Base-by-base conservation (phyloP, 192 early-diverging fungal species). In the Coemansia furcata region DNA sequence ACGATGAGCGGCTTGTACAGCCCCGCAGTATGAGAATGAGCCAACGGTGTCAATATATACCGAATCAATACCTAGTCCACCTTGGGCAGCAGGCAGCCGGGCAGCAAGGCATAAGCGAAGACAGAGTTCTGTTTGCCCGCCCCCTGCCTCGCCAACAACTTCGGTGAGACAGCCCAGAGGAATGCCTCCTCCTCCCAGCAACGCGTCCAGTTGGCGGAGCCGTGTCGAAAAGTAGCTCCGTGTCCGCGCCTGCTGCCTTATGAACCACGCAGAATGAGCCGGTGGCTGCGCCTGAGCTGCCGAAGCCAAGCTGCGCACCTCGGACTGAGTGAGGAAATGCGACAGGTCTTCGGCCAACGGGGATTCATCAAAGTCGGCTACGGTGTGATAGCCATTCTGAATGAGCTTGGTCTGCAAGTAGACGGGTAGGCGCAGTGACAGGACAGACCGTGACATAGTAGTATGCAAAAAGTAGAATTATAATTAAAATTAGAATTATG, bases 11-110 rank as follows among this genome's bases (percentile, higher is more conserved):
- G 61, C 55, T 8, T 55, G 38, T 14, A 9, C 47, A 11, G 73
- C 73, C 3, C 62, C 67, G 30, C 62, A n/a, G 40, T 63, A 32
- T 6, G 63, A 60, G 39, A 75, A 75, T 30, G 67, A 60, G 2
- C 73, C 73, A 6, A 59, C 37, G 3, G 67, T 69, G 40, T 75
- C 73, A 35, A 75, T 37, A 32, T 69, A 75, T 23, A 75, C 62
- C 4, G 72, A 66, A 6, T 42, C 8, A 30, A 47, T 62, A 32
- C 47, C 60, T 6, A 47, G 33, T 14, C 38, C 63, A 10, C 63
- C 69, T 35, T 43, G 35, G 12, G 26, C 6, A 26, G 60, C 30
- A 5, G 71, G 62, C 54, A 68, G 44, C 29, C 63, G 72, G 17
- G 47, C 58, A 35, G 72, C 66, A 55, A 74, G 38, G 40, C 73